Percentiles rank a stretch among this genome's conserved stretches.
Conservation (phyloP, 352 stramenopile genomes). For the Globisporangium solare region DNA sequence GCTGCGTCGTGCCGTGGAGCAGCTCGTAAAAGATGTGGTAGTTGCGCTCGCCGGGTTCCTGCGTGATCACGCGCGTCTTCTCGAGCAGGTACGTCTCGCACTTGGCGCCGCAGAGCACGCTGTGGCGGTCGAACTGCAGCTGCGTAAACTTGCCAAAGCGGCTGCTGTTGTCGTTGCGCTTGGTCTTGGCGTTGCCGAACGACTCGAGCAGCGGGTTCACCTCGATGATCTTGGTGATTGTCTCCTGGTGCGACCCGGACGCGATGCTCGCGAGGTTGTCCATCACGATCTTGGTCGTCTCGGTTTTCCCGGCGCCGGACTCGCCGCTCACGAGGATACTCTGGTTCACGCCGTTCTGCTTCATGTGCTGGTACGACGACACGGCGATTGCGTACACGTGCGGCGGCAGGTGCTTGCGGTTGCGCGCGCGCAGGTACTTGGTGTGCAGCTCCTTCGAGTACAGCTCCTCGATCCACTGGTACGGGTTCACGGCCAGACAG, state of each 20-base stretch:
- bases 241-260: constrained; percentile 32
- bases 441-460: constrained; percentile 64
- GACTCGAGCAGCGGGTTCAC: constrained; percentile 97
- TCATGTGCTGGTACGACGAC: constrained; percentile 66
- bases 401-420: constrained; percentile 46
- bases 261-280: constrained; percentile 80
- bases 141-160: constrained; percentile 97
- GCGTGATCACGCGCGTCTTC: constrained; percentile 92
- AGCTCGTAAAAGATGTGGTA: constrained; percentile 97
- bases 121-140: constrained; percentile 84
- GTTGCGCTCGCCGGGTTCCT: constrained; percentile 90
- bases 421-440: constrained; percentile 53
- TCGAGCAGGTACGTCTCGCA: constrained; percentile 96
- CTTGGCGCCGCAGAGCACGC: constrained; percentile 85
- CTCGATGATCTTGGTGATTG: constrained; percentile 91
- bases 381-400: constrained; percentile 74
- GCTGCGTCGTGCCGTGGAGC: constrained; percentile 34
- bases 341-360: constrained; percentile 52
- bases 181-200: constrained; percentile 97
- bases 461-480: constrained; percentile 84
- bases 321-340: constrained; percentile 86
- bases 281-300: constrained; percentile 92
- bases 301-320: constrained; percentile 90
- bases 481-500: constrained; percentile 96
- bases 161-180: constrained; percentile 95